Evolutionary conservation across 176 grass and related monocot species (phyloP).

Genomic region (Triticum dicoccoides): DNA sequence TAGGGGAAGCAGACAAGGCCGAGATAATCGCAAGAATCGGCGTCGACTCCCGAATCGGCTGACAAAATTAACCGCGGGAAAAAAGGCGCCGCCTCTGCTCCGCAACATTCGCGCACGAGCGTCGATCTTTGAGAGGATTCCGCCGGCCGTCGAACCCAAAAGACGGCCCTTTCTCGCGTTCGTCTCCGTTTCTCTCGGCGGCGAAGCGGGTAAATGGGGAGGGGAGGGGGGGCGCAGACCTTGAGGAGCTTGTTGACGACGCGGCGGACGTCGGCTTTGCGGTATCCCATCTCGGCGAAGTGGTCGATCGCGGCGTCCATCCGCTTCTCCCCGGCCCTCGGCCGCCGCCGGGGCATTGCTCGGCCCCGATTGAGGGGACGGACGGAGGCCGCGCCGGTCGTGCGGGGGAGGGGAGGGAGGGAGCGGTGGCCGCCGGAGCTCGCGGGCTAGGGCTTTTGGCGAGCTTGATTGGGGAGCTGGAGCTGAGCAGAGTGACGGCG

Average conservation of each 20-base stretch:
- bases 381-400: background rate
- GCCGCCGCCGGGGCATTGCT: background rate
- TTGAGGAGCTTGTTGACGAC: conserved; percentile 11
- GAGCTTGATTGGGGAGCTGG: background rate
- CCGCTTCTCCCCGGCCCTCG: background rate
- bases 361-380: background rate
- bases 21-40: background rate
- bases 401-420: background rate
- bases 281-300: conserved; percentile 5
- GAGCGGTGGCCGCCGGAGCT: background rate
- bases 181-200: background rate
- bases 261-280: background rate
- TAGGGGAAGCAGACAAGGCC: background rate
- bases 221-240: background rate
- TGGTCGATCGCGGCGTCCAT: conserved; percentile 15
- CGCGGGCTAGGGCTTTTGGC: background rate
- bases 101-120: background rate
- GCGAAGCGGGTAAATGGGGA: background rate
- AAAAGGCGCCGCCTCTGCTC: background rate
- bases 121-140: background rate
- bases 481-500: background rate
- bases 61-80: background rate
- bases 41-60: background rate
- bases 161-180: background rate
- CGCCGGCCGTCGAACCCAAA: background rate